Evolutionary conservation across 805 yeast genomes (phyloP).

Genomic region (Candida mattraensis): DNA sequence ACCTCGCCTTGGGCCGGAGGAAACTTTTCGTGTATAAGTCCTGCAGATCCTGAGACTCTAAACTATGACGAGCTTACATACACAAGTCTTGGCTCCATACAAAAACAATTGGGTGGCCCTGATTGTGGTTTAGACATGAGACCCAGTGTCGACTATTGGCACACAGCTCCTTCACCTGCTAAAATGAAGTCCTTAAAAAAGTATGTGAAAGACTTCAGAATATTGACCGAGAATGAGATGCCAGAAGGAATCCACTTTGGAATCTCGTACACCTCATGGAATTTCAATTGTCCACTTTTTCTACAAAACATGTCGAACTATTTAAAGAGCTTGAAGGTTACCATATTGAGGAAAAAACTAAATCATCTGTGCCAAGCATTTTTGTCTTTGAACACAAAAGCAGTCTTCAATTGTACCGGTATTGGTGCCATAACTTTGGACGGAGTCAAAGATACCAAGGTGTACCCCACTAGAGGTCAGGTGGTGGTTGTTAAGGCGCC

Average conservation of each 20-base stretch:
- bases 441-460: conserved; percentile 59
- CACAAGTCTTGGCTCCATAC: conserved; percentile 43
- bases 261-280: conserved; percentile 58
- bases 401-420: conserved; percentile 75
- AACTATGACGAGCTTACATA: conserved; percentile 59
- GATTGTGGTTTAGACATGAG: conserved; percentile 52
- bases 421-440: conserved; percentile 62
- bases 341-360: conserved; percentile 45
- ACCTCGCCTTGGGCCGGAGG: conserved; percentile 85
- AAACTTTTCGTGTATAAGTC: conserved; percentile 60
- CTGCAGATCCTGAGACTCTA: conserved; percentile 49
- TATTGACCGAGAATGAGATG: conserved; percentile 39
- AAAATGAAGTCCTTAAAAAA: conserved; percentile 48
- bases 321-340: conserved; percentile 50
- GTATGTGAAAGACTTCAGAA: conserved; percentile 49
- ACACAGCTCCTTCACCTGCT: conserved; percentile 40
- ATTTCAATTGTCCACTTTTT: conserved; percentile 70
- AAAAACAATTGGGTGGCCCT: conserved; percentile 43
- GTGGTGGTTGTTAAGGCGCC: conserved; percentile 72
- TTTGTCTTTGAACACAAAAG: conserved; percentile 36
- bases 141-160: conserved; percentile 60
- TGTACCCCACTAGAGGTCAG: conserved; percentile 77
- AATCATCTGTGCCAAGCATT: conserved; percentile 57
- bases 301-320: conserved; percentile 46
- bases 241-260: conserved; percentile 59